Base-by-base conservation (phyloP, 768 basidiomycete genomes). In the Gymnopilus junonius region DNA sequence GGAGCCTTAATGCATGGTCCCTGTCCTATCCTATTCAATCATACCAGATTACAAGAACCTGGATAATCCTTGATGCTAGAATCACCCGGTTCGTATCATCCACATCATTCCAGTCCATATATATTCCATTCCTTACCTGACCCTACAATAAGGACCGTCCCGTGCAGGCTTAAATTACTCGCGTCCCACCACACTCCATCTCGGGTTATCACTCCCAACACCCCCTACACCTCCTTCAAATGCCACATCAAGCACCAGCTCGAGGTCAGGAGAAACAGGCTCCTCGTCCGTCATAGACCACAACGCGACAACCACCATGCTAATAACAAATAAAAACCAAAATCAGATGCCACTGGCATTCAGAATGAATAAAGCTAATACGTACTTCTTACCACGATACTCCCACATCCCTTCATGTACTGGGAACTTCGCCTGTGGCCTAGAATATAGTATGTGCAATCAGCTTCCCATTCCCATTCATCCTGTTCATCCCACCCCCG, bases 351-450 rank as follows among this genome's bases (percentile, higher is more conserved):
- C n/a, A n/a, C n/a, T n/a, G n/a, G n/a, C n/a, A n/a, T n/a, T n/a
- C n/a, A n/a, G n/a, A n/a, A n/a, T n/a, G n/a, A n/a, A n/a, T n/a
- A n/a, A n/a, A n/a, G n/a, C n/a, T n/a, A n/a, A n/a, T n/a, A n/a
- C 85, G 65, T 71, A 91, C 91, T 93, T 93, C 62, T 75, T 73
- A 23, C 92, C 93, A 23, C 79, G 79, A 67, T 90, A 91, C 68
- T 93, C 75, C 48, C 94, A 71, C 40, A 94, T 92, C 1, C 93
- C 93, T 71, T 91, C 83, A 48, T 90, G 93, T 6, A 94, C 91
- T 1, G 93, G 92, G 84, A 93, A 94, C 67, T 87, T 89, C 45
- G 82, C 77, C 73, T 94, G 92, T 15, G 93, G 92, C 14, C 90
- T 91, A 45, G 2, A 15, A 12, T 11, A 46, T 7, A 43, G 15